A percentile compares a stretch with the other conserved stretches of the same genome.
Conservation (phyloP, 108 stramenopile species). For the Nitzschia sp. region DNA sequence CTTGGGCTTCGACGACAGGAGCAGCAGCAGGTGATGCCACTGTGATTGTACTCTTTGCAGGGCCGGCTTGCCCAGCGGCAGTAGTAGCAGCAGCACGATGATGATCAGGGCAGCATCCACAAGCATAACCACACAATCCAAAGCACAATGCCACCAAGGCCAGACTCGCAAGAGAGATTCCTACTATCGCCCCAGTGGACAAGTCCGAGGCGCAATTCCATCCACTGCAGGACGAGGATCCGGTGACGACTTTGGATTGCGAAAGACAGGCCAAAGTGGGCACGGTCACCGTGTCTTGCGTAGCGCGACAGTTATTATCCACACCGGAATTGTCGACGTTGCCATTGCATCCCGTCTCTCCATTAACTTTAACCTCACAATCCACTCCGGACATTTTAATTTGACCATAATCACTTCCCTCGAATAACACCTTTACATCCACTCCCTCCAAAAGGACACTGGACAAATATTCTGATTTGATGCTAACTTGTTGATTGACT, state of each 20-base stretch:
- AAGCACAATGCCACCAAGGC: not conserved
- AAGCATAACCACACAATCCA: not conserved
- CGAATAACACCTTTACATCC: not conserved
- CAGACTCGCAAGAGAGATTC: not conserved
- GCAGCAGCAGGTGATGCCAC: not conserved
- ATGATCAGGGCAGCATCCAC: not conserved
- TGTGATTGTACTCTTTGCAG: not conserved
- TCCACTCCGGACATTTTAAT: constrained; percentile 1
- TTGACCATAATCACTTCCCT: not conserved
- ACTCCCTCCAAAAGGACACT: not conserved
- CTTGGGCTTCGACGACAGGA: not conserved
- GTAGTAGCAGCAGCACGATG: not conserved
- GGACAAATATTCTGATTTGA: not conserved
- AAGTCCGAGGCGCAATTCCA: not conserved
- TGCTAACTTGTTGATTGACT: not conserved
- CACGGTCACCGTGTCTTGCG: not conserved
- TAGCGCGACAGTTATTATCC: not conserved
- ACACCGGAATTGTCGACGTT: not conserved
- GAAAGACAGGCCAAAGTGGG: not conserved
- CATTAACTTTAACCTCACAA: not conserved
- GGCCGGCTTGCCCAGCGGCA: not conserved
- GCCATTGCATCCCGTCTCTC: not conserved
- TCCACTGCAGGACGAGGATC: not conserved
- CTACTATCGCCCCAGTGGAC: not conserved
- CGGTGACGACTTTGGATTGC: not conserved